Percentiles rank a stretch among this genome's conserved stretches.
Conservation (phyloP, 2,329 filamentous ascomycete species). For the Phaeosphaeriaceae sp. region DNA sequence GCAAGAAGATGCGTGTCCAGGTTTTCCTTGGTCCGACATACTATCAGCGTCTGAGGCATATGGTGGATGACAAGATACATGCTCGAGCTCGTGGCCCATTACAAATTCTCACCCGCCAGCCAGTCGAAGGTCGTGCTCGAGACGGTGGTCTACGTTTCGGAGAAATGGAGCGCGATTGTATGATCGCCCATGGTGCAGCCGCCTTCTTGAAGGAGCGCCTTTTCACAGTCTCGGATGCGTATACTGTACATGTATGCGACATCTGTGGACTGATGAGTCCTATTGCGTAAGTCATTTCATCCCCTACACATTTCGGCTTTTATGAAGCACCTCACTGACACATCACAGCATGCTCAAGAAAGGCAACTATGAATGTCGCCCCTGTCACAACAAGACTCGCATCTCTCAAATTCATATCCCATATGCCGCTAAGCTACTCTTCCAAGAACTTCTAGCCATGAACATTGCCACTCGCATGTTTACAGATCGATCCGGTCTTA, state of each 20-base stretch:
- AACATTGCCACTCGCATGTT: slow-evolving; percentile 99
- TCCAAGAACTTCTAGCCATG: slow-evolving; percentile 98
- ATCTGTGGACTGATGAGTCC: slow-evolving; percentile 99
- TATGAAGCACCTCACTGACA: slow-evolving; percentile 10
- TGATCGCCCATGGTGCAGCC: slow-evolving; percentile 99
- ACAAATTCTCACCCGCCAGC: slow-evolving; percentile 96
- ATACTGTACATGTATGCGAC: slow-evolving; percentile 97
- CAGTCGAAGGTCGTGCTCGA: slow-evolving; percentile 95
- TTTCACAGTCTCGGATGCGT: slow-evolving; percentile 97
- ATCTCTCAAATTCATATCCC: slow-evolving; percentile 98
- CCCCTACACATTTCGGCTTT: neutral
- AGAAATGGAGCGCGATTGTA: slow-evolving; percentile 99
- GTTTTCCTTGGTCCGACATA: slow-evolving; percentile 98
- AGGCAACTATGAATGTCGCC: slow-evolving; percentile 93
- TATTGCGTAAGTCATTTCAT: slow-evolving; percentile 80
- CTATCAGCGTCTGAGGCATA: slow-evolving; percentile 97
- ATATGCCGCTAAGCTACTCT: slow-evolving; percentile 95
- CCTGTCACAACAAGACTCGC: slow-evolving; percentile 98
- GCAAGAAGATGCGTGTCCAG: slow-evolving; percentile 89
- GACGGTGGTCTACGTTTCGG: slow-evolving; percentile 98
- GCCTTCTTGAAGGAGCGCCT: slow-evolving; percentile 96
- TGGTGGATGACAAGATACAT: slow-evolving; percentile 99
- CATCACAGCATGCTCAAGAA: slow-evolving; percentile 81
- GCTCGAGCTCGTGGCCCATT: slow-evolving; percentile 96
- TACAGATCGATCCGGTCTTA: slow-evolving; percentile 80